A percentile compares a stretch with the other conserved stretches of the same genome.
These are phyloP conservation scores for Plasmodium cynomolgi DNA, from an alignment of 169 alveolate genomes.

Conservation along the genomic window DNA sequence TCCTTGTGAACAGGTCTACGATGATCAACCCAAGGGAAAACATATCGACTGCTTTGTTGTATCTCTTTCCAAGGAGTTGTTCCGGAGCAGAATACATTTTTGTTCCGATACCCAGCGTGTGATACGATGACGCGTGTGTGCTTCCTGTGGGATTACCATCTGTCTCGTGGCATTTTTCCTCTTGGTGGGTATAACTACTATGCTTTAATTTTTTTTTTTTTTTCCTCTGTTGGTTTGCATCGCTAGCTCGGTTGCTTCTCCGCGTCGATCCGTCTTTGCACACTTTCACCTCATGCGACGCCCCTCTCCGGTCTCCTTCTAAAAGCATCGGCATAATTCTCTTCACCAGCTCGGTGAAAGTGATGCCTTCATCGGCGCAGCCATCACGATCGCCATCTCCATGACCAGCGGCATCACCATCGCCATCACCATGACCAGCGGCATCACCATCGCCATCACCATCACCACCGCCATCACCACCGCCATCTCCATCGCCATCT, in stretches of 20 bases:
- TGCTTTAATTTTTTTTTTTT: background rate
- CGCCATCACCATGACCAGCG: background rate
- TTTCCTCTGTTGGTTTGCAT: background rate
- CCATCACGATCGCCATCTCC: background rate
- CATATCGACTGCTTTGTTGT: conserved; percentile 77
- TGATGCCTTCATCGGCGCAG: background rate
- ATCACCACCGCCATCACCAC: background rate
- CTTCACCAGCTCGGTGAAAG: background rate
- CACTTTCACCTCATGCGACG: background rate
- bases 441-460: background rate
- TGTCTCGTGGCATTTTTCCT: background rate
- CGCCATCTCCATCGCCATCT: background rate
- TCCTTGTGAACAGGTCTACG: conserved; percentile 74
- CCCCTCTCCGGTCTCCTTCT: background rate
- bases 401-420: background rate
- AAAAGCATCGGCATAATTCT: background rate
- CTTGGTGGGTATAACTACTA: background rate
- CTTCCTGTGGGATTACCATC: background rate
- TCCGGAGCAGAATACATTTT: conserved; percentile 81
- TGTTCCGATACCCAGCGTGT: conserved; percentile 79
- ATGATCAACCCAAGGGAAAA: conserved; percentile 78
- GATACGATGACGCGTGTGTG: conserved; percentile 13
- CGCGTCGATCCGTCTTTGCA: background rate
- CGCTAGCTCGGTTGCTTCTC: background rate
- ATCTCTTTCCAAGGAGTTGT: conserved; percentile 75